These are phyloP conservation scores for Botryotinia calthae DNA, from an alignment of 2,329 filamentous ascomycete species.

Conservation along the genomic window DNA sequence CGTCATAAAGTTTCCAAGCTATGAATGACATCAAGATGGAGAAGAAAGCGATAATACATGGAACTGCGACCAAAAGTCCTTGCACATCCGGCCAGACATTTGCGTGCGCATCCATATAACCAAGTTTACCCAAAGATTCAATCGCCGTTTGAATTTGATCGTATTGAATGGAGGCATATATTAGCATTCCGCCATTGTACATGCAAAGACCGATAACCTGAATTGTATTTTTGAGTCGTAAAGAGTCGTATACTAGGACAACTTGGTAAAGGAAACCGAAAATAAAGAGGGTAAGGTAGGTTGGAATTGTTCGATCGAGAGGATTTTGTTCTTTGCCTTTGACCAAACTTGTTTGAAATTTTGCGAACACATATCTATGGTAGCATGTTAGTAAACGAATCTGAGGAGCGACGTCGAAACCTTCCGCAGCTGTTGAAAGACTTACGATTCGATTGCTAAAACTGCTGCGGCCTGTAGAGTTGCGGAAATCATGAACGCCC, in stretches of 20 bases:
- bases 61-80: conserved; percentile 81
- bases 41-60: conserved; percentile 74
- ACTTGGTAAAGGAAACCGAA: conserved; percentile 95
- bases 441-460: conserved; percentile 83
- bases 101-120: conserved; percentile 33
- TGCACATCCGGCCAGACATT: conserved; percentile 67
- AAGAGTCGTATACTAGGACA: conserved; percentile 85
- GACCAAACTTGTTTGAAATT: conserved; percentile 67
- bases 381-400: conserved; percentile 18
- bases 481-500: conserved; percentile 74
- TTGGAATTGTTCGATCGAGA: conserved; percentile 75
- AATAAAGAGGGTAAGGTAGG: conserved; percentile 93
- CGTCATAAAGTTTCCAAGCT: conserved; percentile 94
- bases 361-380: conserved; percentile 76
- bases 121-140: conserved; percentile 51
- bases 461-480: conserved; percentile 75
- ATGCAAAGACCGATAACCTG: conserved; percentile 93
- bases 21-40: conserved; percentile 72
- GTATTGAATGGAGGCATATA: conserved; percentile 91
- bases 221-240: conserved; percentile 96
- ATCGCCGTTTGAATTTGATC: conserved; percentile 84
- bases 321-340: conserved; percentile 51
- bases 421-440: conserved; percentile 28
- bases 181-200: conserved; percentile 85
- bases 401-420: conserved; percentile 14